These are phyloP conservation scores for Ophiostoma sp. DNA, from an alignment of 2,329 filamentous ascomycete species.

Conservation along the genomic window DNA sequence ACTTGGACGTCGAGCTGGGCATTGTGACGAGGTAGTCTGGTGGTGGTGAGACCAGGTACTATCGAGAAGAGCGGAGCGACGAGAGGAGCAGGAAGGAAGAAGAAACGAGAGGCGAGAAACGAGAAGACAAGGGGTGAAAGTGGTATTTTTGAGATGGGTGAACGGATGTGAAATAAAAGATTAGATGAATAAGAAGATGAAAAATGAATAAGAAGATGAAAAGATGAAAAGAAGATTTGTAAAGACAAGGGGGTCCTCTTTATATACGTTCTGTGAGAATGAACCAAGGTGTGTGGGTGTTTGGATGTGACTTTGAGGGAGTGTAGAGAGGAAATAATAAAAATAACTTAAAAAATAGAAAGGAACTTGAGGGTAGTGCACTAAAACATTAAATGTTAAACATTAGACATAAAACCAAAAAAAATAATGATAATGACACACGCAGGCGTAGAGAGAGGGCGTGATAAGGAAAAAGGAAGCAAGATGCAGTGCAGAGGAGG, in stretches of 20 bases:
- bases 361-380: background rate
- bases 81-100: no score
- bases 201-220: background rate
- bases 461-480: background rate
- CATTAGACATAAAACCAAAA: background rate
- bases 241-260: background rate
- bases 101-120: no score
- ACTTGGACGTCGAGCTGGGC: constrained; percentile 27
- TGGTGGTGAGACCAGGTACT: no score
- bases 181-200: background rate
- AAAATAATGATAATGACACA: background rate
- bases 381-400: background rate
- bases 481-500: background rate
- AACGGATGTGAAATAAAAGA: background rate
- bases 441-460: background rate
- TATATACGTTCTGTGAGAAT: background rate
- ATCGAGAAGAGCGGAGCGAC: no score
- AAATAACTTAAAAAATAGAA: background rate
- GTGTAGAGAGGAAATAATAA: no score
- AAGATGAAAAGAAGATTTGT: background rate
- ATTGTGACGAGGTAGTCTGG: background rate
- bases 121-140: background rate
- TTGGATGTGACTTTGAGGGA: no score
- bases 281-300: background rate
- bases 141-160: background rate